phyloP scores from a whole-genome alignment of 1,139 yeast genomes.

The Taphrina betulina region DNA sequence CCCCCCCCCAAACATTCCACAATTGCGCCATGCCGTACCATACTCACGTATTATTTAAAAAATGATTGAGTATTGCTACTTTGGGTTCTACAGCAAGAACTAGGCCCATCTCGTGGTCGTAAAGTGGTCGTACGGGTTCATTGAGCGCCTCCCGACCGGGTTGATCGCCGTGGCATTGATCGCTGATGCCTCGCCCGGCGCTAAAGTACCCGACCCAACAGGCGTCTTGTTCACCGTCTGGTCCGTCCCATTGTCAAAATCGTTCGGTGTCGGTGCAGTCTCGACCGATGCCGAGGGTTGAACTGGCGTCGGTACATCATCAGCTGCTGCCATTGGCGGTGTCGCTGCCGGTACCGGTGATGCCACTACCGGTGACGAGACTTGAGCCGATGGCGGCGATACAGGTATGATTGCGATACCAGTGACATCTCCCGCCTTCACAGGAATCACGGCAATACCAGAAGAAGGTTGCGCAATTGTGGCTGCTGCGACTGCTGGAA shows the following conservation, averaged over 20 bases:
- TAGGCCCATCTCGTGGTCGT: too few species aligned
- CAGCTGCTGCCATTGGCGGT: neutral
- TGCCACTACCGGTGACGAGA: neutral
- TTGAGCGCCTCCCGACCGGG: slow-evolving; percentile 4
- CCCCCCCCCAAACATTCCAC: too few species aligned
- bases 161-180: slow-evolving; percentile 19
- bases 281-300: neutral
- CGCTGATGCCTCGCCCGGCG: slow-evolving; percentile 1
- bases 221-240: slow-evolving; percentile 30
- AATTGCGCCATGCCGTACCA: neutral
- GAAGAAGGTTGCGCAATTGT: neutral
- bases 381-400: neutral
- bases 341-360: neutral
- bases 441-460: slow-evolving; percentile 19
- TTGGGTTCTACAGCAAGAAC: too few species aligned
- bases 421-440: slow-evolving; percentile 20
- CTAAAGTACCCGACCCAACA: slow-evolving; percentile 13
- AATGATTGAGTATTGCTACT: too few species aligned
- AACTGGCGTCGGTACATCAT: neutral
- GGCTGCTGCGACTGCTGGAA: too few species aligned
- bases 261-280: slow-evolving; percentile 4
- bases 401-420: slow-evolving; percentile 29
- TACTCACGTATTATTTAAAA: too few species aligned
- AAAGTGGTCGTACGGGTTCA: too few species aligned
- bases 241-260: slow-evolving; percentile 7